These are phyloP conservation scores for Isatis tinctoria DNA, from an alignment of 345 rosid genomes.

Conservation along the genomic window DNA sequence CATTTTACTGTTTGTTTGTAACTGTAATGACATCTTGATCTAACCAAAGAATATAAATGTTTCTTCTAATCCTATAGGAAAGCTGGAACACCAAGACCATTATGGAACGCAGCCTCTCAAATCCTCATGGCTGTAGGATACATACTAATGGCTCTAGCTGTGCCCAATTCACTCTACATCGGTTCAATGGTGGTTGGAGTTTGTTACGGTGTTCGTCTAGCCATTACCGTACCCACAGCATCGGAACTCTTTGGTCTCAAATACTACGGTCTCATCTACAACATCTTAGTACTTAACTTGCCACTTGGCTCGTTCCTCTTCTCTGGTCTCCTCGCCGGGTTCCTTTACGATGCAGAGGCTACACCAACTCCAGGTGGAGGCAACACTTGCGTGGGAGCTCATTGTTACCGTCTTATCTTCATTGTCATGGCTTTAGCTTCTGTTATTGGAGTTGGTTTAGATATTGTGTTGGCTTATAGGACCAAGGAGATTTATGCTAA, in stretches of 20 bases:
- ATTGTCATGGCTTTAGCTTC: constrained; percentile 67
- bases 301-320: constrained; percentile 94
- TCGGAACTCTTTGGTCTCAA: constrained; percentile 96
- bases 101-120: constrained; percentile 95
- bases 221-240: constrained; percentile 82
- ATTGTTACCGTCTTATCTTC: constrained; percentile 79
- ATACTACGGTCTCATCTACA: constrained; percentile 81
- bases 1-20: background rate
- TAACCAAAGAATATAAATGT: background rate
- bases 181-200: constrained; percentile 84
- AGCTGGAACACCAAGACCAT: constrained; percentile 84
- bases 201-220: constrained; percentile 89
- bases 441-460: constrained; percentile 64
- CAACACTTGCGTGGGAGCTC: constrained; percentile 82
- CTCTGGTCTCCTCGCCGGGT: constrained; percentile 88
- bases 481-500: constrained; percentile 57
- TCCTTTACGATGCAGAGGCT: constrained; percentile 75
- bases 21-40: background rate
- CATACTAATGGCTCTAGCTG: constrained; percentile 68
- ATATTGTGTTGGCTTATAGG: constrained; percentile 51
- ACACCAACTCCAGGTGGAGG: constrained; percentile 74
- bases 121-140: constrained; percentile 80
- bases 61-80: constrained; percentile 39
- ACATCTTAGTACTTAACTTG: constrained; percentile 80
- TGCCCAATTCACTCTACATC: constrained; percentile 75